A percentile compares a stretch with the other conserved stretches of the same genome.
Evolutionary conservation across 2,329 filamentous ascomycete genomes (phyloP).

Genomic region (Tolypocladium sp.): DNA sequence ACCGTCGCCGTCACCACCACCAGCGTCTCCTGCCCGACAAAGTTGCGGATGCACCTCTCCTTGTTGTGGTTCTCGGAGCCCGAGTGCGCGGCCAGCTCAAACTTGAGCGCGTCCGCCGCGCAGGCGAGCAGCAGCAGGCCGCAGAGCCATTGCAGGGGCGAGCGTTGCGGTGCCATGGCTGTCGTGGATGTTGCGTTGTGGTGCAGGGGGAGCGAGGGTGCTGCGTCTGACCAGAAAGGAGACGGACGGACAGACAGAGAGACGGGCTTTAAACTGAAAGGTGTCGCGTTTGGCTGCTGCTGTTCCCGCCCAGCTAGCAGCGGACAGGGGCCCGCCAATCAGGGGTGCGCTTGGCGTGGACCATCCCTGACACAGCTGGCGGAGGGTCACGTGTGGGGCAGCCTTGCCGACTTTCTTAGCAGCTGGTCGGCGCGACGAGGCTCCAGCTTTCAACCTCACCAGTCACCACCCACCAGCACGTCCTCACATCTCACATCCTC

Average conservation of each 20-base stretch:
- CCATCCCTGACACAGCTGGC: background rate
- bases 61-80: constrained; percentile 44
- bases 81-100: constrained; percentile 71
- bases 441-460: background rate
- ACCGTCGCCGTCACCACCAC: constrained; percentile 92
- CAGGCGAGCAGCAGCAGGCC: constrained; percentile 47
- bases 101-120: constrained; percentile 68
- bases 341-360: background rate
- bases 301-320: background rate
- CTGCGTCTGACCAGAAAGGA: constrained; percentile 6
- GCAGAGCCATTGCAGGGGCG: constrained; percentile 49
- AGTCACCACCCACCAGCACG: background rate
- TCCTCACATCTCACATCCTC: background rate
- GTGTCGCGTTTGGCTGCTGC: constrained; percentile 8
- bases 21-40: constrained; percentile 82
- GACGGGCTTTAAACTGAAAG: constrained; percentile 2
- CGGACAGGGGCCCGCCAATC: background rate
- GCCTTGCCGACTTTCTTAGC: background rate
- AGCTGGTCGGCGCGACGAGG: background rate
- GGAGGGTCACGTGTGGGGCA: background rate
- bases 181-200: constrained; percentile 1
- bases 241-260: background rate
- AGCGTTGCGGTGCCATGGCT: constrained; percentile 39
- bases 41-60: constrained; percentile 93
- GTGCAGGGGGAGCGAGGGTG: background rate